Evolutionary conservation across 2,329 filamentous ascomycete genomes (phyloP).

Genomic region (Dactylellina haptotyla): DNA sequence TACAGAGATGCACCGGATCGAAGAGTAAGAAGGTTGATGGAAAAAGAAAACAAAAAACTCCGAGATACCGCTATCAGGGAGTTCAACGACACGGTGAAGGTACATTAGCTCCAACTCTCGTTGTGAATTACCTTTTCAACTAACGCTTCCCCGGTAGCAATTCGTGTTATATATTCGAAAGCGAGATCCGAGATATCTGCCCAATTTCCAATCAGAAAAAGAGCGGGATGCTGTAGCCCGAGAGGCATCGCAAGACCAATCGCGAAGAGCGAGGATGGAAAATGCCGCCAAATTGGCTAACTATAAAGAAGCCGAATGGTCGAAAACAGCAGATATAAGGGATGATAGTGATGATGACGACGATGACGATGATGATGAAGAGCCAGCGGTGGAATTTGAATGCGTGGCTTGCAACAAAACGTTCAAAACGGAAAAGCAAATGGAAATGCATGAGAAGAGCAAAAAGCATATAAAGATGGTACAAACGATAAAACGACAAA

Average conservation of each 20-base stretch:
- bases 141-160: constrained; percentile 66
- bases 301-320: constrained; percentile 58
- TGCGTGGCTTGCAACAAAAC: constrained; percentile 81
- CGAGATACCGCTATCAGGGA: constrained; percentile 84
- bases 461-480: constrained; percentile 94
- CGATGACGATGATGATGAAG: constrained; percentile 66
- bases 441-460: constrained; percentile 90
- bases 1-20: constrained; percentile 88
- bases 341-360: constrained; percentile 61
- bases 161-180: constrained; percentile 90
- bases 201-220: constrained; percentile 79
- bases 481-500: constrained; percentile 79
- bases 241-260: constrained; percentile 82
- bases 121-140: background rate
- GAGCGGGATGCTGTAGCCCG: constrained; percentile 82
- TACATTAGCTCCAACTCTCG: constrained; percentile 8
- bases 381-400: constrained; percentile 70
- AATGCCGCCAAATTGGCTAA: constrained; percentile 73
- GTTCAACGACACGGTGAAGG: constrained; percentile 85
- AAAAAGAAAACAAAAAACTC: constrained; percentile 89
- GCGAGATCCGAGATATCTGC: constrained; percentile 84
- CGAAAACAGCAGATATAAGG: constrained; percentile 65
- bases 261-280: constrained; percentile 80
- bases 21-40: constrained; percentile 82
- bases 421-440: constrained; percentile 93